Evolutionary conservation across 2,329 filamentous ascomycete genomes (phyloP), one percentile per base, ranked within the genome.

Genomic region (Myotisia sp.): DNA sequence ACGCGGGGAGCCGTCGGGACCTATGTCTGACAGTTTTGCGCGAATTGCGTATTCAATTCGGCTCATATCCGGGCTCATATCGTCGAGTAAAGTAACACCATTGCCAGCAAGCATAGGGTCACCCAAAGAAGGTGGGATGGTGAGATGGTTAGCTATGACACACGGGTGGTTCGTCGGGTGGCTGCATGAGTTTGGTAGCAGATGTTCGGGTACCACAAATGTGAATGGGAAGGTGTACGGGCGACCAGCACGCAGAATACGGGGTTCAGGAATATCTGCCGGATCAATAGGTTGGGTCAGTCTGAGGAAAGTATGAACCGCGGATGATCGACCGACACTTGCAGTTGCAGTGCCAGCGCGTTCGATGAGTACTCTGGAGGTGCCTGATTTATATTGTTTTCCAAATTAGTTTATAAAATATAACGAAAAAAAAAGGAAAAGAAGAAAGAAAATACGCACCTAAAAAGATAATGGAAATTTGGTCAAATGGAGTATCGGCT

Each of bases 1-100:
- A 6, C 57, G 54, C 1, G 58, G 52, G 18, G 51, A 52, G n/a
- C 62, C 56, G 42, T 20, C 59, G 52, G 26, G 53, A 47, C 27
- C 45, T 36, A 36, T 33, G 34, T 59, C 63, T 6, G 57, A 47
- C 13, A 73, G 49, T 21, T 59, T 60, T 7, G 62, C 63, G 21
- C 64, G 60, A 37, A 79, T 58, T 1, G 58, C 60, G 45, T 79
- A 79, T 2, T 59, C 56, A 29, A 79, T 67, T 47, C 64, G 70
- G 21, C 64, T 59, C 73, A 78, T 77, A 6, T 72, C 64, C 0
- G 75, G 75, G 2, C 70, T 60, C 48, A 77, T 58, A 44, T 79
- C 75, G 46, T 79, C 72, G 26, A 71, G 57, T 12, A 70, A 49
- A 2, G 54, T 54, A 22, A 59, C 60, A 6, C 66, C 66, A 40